A percentile compares a stretch with the other conserved stretches of the same genome.
Evolutionary conservation across 208 protist species (phyloP).

Genomic region (Entamoeba invadens): DNA sequence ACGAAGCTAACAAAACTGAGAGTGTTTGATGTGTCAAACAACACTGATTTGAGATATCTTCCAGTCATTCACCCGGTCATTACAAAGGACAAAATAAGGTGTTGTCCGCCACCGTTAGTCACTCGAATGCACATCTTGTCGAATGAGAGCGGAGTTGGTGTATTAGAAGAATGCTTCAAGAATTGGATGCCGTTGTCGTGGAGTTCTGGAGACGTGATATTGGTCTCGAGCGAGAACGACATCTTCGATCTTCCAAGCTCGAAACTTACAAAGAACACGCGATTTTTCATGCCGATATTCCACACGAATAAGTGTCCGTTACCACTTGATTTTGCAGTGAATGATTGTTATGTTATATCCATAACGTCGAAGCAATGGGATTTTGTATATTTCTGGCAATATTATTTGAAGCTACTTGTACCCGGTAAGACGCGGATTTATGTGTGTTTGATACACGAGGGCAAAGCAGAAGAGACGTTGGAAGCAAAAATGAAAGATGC

Average conservation of each 20-base stretch:
- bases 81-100: neutral
- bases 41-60: neutral
- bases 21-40: neutral
- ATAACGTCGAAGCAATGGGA: neutral
- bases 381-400: neutral
- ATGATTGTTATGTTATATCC: neutral
- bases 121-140: neutral
- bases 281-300: neutral
- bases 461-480: neutral
- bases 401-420: neutral
- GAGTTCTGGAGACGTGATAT: neutral
- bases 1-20: neutral
- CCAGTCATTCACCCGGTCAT: neutral
- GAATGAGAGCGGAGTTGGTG: neutral
- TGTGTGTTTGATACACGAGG: neutral
- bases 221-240: neutral
- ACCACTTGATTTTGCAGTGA: neutral
- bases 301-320: neutral
- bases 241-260: neutral
- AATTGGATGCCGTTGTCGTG: neutral
- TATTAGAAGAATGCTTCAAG: neutral
- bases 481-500: neutral
- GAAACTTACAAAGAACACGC: neutral
- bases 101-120: neutral
- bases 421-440: neutral